Evolutionary conservation across 495 filamentous ascomycete species (phyloP), one percentile per base, ranked within the genome.

Genomic region (Penicillium pulvis): DNA sequence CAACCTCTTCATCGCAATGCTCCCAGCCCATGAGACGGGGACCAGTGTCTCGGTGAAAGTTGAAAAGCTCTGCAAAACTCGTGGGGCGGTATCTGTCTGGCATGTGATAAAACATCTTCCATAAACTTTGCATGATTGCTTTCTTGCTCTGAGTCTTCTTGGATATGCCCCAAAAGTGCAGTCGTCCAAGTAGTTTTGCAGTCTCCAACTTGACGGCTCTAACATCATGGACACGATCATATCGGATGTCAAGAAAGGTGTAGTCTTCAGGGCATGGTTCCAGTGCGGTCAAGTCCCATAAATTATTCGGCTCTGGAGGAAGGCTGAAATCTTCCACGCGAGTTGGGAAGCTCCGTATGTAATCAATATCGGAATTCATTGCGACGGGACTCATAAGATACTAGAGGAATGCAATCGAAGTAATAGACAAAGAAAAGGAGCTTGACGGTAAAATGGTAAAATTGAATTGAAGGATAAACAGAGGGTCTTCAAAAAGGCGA

Each of bases 101-200:
- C 50, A 63, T 60, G 26, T 75, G 58, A 23, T 70, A 77, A 24
- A 72, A 51, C 7, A 73, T 43, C 46, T 76, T 77, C 42, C 46
- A 64, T 20, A 77, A 23, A 1, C 17, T 20, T 7, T 26, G 17
- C 7, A 64, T 10, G 9, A 61, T 50, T 28, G 7, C 8, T 28
- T 16, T 7, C 41, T 30, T 48, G 24, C 19, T 50, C 16, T 17
- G 31, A 35, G 45, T 20, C 41, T 12, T 2, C 6, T n/a, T n/a
- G 1, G 14, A 8, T 17, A 78, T 70, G 4, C 73, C 74, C 72
- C 73, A 77, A 28, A 68, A 68, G 48, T 70, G 60, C 31, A 64
- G 64, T 3, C 36, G 51, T 1, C 31, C 48, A 1, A 62, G 16
- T 28, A 12, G 12, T 17, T 24, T 35, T 9, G 51, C 7, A 6